phyloP scores from a whole-genome alignment of 768 basidiomycete genomes.

The Pleurotus citrinopileatus region DNA sequence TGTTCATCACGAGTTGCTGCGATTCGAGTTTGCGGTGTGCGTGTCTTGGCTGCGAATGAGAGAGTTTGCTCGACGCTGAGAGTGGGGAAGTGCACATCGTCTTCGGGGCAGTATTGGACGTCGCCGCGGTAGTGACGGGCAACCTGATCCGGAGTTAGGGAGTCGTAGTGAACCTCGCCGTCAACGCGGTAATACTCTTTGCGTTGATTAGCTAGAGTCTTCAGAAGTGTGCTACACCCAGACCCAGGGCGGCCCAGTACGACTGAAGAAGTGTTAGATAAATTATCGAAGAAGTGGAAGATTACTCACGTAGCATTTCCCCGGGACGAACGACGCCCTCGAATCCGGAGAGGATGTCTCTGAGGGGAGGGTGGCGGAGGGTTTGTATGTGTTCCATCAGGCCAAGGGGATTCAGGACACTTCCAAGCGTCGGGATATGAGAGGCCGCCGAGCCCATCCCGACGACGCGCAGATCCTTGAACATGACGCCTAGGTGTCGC shows the following conservation, averaged over 20 bases:
- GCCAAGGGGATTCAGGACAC: slow-evolving; percentile 44
- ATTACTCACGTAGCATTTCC: slow-evolving; percentile 69
- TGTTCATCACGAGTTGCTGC: slow-evolving; percentile 38
- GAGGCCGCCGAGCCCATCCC: slow-evolving; percentile 42
- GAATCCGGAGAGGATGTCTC: slow-evolving; percentile 60
- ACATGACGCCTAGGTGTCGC: slow-evolving; percentile 48
- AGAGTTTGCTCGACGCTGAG: slow-evolving; percentile 78
- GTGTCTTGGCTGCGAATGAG: slow-evolving; percentile 62
- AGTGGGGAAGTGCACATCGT: slow-evolving; percentile 84
- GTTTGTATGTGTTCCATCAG: slow-evolving; percentile 36
- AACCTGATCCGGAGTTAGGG: slow-evolving; percentile 65
- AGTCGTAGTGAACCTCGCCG: slow-evolving; percentile 76
- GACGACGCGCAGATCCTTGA: slow-evolving; percentile 49
- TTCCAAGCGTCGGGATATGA: slow-evolving; percentile 50
- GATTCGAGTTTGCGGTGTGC: slow-evolving; percentile 58
- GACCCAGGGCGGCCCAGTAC: slow-evolving; percentile 85
- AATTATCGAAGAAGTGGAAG: background rate
- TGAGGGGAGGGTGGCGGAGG: slow-evolving; percentile 56
- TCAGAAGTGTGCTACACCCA: slow-evolving; percentile 83
- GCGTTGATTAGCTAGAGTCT: slow-evolving; percentile 74
- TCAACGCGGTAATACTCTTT: slow-evolving; percentile 62
- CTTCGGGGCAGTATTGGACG: slow-evolving; percentile 78
- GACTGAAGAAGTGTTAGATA: slow-evolving; percentile 37
- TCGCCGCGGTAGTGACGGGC: slow-evolving; percentile 70
- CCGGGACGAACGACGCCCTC: slow-evolving; percentile 65